Evolutionary conservation across 2,329 filamentous ascomycete genomes (phyloP), one percentile per base, ranked within the genome.

Genomic region (Aspergillus sp.): DNA sequence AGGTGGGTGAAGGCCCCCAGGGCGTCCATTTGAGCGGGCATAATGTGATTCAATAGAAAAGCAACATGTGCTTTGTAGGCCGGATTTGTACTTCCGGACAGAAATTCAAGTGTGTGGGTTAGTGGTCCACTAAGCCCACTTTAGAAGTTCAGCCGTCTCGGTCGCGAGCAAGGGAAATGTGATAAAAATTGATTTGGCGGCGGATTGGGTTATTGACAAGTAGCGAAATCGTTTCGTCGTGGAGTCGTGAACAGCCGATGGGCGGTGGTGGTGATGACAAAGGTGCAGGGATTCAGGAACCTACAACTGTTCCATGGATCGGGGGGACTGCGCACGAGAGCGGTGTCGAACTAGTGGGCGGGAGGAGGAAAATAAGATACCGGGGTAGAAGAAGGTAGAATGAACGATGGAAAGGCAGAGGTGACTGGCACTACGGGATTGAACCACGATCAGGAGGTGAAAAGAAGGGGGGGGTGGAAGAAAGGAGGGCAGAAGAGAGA

Each of bases 1-100:
- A 82, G 72, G 62, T 76, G 72, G 64, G 75, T 68, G 64, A 82
- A 81, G 59, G 79, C 79, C 57, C 76, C 73, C 49, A 80, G 66
- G 41, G 79, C 74, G 68, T 81, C 78, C 71, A 79, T 76, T 17
- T 69, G 49, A 39, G 44, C 57, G 49, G 62, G 41, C 58, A 65
- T 65, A 53, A 39, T 63, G 23, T 32, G n/a, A 21, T 21, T 44
- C 25, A 23, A n/a, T 15, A 4, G 38, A n/a, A 39, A 6, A 15
- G 44, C 11, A 30, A 54, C 25, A 44, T 55, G 53, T 30, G 30
- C 53, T 55, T 42, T n/a, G 41, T 27, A 19, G 39, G 8, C 30
- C 52, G 49, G 56, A 53, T 53, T 17, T 52, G 36, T 48, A 54
- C 39, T 54, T 54, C 39, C 39, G 39, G 42, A 39, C 21, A 5